Conservation (phyloP, 441 rosid species). For the Hypseocharis bilobata region DNA sequence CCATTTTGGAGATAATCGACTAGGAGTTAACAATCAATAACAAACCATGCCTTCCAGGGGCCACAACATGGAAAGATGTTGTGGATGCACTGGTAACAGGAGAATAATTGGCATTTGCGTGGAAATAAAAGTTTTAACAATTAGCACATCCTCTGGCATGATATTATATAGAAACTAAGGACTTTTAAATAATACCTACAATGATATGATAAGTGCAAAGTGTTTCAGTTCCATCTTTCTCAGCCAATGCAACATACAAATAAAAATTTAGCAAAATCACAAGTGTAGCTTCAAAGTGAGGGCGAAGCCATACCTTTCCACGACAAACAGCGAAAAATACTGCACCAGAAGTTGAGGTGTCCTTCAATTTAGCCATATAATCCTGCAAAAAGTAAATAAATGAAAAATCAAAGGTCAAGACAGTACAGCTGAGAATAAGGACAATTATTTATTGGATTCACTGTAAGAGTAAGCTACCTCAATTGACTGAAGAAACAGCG, state of each 20-base stretch:
- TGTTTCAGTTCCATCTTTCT: background rate
- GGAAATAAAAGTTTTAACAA: too few species aligned
- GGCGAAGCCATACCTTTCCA: slow-evolving; percentile 63
- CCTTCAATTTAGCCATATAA: slow-evolving; percentile 72
- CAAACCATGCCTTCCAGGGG: too few species aligned
- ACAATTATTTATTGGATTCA: slow-evolving; percentile 16
- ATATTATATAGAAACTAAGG: too few species aligned
- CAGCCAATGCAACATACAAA: background rate
- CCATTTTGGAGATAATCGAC: too few species aligned
- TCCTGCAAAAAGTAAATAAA: slow-evolving; percentile 39
- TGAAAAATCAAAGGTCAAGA: slow-evolving; percentile 7
- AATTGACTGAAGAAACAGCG: slow-evolving; percentile 64
- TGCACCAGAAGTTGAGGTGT: slow-evolving; percentile 65
- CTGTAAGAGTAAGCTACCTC: slow-evolving; percentile 37
- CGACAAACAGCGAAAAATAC: slow-evolving; percentile 96
- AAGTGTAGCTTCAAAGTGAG: slow-evolving; percentile 5
- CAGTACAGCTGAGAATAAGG: slow-evolving; percentile 15
- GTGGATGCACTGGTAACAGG: too few species aligned
- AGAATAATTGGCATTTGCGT: too few species aligned
- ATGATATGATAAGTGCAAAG: background rate
- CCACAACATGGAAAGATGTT: too few species aligned
- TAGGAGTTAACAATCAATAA: too few species aligned
- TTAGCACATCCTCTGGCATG: too few species aligned
- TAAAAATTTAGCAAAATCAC: slow-evolving; percentile 5
- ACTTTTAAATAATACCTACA: background rate